Evolutionary conservation across 2,329 filamentous ascomycete genomes (phyloP), one percentile per base, ranked within the genome.

Genomic region (Alternaria conjuncta): DNA sequence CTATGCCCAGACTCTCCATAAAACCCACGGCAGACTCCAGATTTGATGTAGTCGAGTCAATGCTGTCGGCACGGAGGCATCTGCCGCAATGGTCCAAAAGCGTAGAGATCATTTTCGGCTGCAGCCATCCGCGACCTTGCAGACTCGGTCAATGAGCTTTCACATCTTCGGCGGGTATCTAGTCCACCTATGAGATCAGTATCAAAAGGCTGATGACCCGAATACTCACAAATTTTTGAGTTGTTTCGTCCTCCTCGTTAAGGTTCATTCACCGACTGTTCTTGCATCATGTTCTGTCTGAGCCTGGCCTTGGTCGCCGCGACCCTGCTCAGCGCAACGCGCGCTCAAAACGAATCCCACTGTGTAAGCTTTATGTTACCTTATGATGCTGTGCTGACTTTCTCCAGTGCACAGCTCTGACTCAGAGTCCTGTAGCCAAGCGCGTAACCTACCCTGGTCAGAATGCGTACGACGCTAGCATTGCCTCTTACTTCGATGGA

Each of bases 391-490:
- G 6, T 41, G 25, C 49, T 53, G 49, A 41, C 49, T 5, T 53
- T 8, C 9, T 25, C 13, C 0, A 41, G 28, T 53, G 49, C n/a
- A 53, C 20, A n/a, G 28, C 11, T 41, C 9, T 53, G 9, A 25
- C 20, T 3, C 9, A 5, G 6, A 53, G 49, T 53, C 49, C 20
- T 41, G 49, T 53, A 36, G 49, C 49, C 15, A 36, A 53, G 28
- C 49, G 30, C 13, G 43, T 58, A 18, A 58, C 56, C 32, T 58
- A 51, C 46, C 46, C 56, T 53, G 46, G 56, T 30, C 56, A 58
- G 25, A 45, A 45, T 15, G 32, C 32, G 43, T 58, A 58, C 18
- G 50, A 58, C 30, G 46, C 56, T 32, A 58, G 46, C 20, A 32
- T 58, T 25, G 46, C 46, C 28, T 58, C 56, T 32, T 58, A 58